Percentiles rank a stretch among this genome's conserved stretches.
phyloP scores from a whole-genome alignment of 441 rosid species.

The Corymbia citriodora region DNA sequence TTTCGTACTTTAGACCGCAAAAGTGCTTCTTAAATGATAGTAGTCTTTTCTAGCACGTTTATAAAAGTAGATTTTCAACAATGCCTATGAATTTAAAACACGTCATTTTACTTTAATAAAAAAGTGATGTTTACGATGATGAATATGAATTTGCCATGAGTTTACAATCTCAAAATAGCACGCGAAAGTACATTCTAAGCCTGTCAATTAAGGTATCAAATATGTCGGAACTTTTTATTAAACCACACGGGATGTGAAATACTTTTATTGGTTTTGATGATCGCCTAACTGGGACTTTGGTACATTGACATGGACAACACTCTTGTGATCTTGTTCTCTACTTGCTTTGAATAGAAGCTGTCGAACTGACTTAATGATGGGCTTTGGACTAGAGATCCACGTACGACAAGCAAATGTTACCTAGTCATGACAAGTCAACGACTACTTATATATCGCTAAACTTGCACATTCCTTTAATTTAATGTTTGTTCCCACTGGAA shows the following conservation, averaged over 20 bases:
- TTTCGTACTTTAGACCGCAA: not conserved
- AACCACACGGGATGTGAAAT: not conserved
- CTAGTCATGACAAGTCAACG: not conserved
- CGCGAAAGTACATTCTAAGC: not conserved
- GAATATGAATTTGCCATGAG: not conserved
- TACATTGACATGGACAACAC: not conserved
- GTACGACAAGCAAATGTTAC: not conserved
- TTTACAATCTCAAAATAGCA: not conserved
- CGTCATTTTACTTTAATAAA: not conserved
- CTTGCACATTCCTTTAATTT: not conserved
- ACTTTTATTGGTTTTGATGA: not conserved
- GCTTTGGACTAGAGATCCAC: not conserved
- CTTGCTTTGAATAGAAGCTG: not conserved
- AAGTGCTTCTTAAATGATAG: not conserved
- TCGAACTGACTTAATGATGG: not conserved
- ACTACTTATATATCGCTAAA: not conserved
- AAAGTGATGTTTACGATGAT: not conserved
- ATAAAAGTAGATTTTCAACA: not conserved
- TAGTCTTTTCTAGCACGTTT: not conserved
- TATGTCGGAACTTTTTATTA: too few relatives aligned
- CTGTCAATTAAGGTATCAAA: not conserved
- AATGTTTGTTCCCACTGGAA: not conserved
- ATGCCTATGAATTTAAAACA: not conserved
- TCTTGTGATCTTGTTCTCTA: not conserved
- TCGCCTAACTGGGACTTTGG: not conserved